Conservation (phyloP, 768 basidiomycete species). For the Leucocoprinus sp. region DNA sequence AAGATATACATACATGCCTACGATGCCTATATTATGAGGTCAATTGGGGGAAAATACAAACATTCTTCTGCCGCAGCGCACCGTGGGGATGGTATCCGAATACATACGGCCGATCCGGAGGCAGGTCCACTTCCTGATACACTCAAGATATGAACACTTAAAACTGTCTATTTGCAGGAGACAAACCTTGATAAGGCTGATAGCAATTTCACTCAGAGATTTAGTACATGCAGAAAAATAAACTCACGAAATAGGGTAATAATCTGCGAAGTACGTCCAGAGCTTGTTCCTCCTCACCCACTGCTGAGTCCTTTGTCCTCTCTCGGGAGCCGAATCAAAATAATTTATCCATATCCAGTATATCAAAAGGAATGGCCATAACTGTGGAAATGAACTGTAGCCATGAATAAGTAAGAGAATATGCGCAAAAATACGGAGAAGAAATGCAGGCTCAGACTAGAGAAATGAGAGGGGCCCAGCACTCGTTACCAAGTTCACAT, state of each 20-base stretch:
- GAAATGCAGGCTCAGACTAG: too few species aligned
- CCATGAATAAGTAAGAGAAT: background rate
- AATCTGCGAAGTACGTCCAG: conserved; percentile 90
- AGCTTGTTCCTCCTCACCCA: conserved; percentile 67
- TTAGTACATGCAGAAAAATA: background rate
- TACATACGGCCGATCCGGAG: conserved; percentile 86
- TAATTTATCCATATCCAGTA: conserved; percentile 76
- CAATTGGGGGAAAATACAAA: background rate
- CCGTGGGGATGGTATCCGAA: conserved; percentile 99
- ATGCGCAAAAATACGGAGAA: background rate
- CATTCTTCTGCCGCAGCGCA: conserved; percentile 20
- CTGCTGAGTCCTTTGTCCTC: conserved; percentile 58
- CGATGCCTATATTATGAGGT: conserved; percentile 60
- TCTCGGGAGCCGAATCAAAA: conserved; percentile 70
- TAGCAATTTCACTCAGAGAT: conserved; percentile 18
- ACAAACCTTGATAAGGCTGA: conserved; percentile 45
- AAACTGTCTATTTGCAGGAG: conserved; percentile 3
- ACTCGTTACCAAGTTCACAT: background rate
- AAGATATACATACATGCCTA: conserved; percentile 72
- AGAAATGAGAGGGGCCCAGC: background rate
- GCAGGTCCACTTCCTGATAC: conserved; percentile 78
- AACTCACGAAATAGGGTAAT: conserved; percentile 84
- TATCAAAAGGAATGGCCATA: conserved; percentile 77
- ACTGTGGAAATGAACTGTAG: conserved; percentile 71
- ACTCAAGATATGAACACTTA: background rate